Conservation (phyloP, 2,329 filamentous ascomycete species). For the Arthroderma sp. region DNA sequence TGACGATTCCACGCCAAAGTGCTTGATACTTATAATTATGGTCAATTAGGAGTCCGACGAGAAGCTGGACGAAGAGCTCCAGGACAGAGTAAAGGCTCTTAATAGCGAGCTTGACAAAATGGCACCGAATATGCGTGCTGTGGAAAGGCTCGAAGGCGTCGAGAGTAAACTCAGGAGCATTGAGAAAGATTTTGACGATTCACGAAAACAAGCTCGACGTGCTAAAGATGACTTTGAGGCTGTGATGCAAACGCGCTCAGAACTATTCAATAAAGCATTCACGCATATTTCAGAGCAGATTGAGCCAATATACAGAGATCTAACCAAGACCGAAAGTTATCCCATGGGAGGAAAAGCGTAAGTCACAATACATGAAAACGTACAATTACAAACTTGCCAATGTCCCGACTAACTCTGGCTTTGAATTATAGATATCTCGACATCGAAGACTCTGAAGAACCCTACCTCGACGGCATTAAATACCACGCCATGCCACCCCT, state of each 20-base stretch:
- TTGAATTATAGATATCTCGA: conserved; percentile 55
- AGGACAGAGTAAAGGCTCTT: conserved; percentile 63
- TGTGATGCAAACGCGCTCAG: conserved; percentile 68
- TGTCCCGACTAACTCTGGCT: background rate
- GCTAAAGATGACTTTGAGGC: conserved; percentile 74
- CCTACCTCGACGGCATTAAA: conserved; percentile 89
- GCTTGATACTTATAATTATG: conserved; percentile 16
- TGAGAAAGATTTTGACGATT: conserved; percentile 79
- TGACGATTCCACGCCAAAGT: conserved; percentile 10
- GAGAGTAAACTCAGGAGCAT: conserved; percentile 70
- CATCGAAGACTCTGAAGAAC: conserved; percentile 91
- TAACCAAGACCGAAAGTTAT: conserved; percentile 81
- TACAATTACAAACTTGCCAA: conserved; percentile 4
- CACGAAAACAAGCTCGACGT: conserved; percentile 57
- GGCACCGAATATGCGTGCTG: conserved; percentile 91
- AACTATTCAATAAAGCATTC: conserved; percentile 92
- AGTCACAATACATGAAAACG: conserved; percentile 12
- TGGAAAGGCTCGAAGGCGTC: conserved; percentile 77
- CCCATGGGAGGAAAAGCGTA: conserved; percentile 70
- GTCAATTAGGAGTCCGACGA: conserved; percentile 49
- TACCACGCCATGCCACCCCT: conserved; percentile 98
- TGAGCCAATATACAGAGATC: conserved; percentile 81
- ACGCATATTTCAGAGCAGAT: conserved; percentile 92
- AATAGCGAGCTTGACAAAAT: conserved; percentile 78
- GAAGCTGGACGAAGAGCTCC: conserved; percentile 59